Conservation (phyloP, 2,329 filamentous ascomycete species). For the Aspergillus ibericus region DNA sequence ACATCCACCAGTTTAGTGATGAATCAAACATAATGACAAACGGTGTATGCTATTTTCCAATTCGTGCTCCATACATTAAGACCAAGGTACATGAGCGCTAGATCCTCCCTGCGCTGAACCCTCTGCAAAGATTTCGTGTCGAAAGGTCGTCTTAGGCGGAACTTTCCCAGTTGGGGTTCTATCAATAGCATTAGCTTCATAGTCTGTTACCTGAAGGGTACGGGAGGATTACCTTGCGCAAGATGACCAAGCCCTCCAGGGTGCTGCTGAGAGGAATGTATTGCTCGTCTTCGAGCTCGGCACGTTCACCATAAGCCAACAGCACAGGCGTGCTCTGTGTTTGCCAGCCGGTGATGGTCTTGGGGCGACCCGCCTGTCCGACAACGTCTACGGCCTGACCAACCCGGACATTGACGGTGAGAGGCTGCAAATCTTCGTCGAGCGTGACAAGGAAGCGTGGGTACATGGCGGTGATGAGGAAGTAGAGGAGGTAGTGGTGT, state of each 20-base stretch:
- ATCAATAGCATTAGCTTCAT: conserved; percentile 25
- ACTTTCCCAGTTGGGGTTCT: conserved; percentile 49
- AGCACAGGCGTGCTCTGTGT: conserved; percentile 98
- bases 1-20: conserved; percentile 10
- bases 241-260: conserved; percentile 90
- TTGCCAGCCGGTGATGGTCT: conserved; percentile 99
- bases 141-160: conserved; percentile 33
- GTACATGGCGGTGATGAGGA: conserved; percentile 93
- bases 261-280: conserved; percentile 90
- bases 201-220: background rate
- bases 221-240: conserved; percentile 74
- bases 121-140: conserved; percentile 20
- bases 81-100: conserved; percentile 28
- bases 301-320: conserved; percentile 89
- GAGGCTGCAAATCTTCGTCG: conserved; percentile 88
- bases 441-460: conserved; percentile 95
- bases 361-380: conserved; percentile 91
- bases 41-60: conserved; percentile 34
- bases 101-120: conserved; percentile 19
- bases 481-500: conserved; percentile 93
- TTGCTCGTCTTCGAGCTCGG: conserved; percentile 95
- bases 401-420: conserved; percentile 94
- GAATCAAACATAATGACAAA: conserved; percentile 4
- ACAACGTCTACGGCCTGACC: conserved; percentile 98
- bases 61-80: conserved; percentile 39